Conservation (phyloP, 169 alveolate genomes). For the Amoebophrya sp. region DNA sequence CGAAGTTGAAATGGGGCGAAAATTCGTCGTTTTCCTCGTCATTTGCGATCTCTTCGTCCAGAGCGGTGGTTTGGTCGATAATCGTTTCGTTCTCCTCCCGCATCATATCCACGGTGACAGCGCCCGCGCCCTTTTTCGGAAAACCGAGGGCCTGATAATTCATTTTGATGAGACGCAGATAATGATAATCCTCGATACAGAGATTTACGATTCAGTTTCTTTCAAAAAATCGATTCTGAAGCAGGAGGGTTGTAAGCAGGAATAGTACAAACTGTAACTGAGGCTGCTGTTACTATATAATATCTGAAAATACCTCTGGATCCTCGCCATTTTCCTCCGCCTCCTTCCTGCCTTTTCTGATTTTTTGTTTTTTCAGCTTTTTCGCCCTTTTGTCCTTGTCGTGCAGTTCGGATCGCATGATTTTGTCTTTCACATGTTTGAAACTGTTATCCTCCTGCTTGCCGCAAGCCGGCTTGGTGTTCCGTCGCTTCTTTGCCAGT, state of each 20-base stretch:
- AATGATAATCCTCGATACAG: too few species aligned
- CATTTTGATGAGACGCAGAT: too few species aligned
- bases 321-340: not conserved
- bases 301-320: not conserved
- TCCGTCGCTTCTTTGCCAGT: not conserved
- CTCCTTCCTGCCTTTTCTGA: not conserved
- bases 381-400: not conserved
- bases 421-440: not conserved
- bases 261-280: not conserved
- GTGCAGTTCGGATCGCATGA: not conserved
- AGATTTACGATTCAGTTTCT: too few species aligned
- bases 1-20: not conserved
- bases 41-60: slow-evolving; percentile 26
- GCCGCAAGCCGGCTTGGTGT: not conserved
- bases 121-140: not conserved
- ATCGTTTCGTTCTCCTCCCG: not conserved
- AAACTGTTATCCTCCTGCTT: not conserved
- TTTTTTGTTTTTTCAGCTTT: not conserved
- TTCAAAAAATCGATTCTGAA: not conserved
- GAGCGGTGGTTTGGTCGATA: not conserved
- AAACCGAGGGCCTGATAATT: slow-evolving; percentile 12
- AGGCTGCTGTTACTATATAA: not conserved
- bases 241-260: not conserved
- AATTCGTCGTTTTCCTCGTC: slow-evolving; percentile 33
- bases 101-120: not conserved